These are phyloP conservation scores for Entamoeba moshkovskii DNA, from an alignment of 208 protist species.

Conservation along the genomic window DNA sequence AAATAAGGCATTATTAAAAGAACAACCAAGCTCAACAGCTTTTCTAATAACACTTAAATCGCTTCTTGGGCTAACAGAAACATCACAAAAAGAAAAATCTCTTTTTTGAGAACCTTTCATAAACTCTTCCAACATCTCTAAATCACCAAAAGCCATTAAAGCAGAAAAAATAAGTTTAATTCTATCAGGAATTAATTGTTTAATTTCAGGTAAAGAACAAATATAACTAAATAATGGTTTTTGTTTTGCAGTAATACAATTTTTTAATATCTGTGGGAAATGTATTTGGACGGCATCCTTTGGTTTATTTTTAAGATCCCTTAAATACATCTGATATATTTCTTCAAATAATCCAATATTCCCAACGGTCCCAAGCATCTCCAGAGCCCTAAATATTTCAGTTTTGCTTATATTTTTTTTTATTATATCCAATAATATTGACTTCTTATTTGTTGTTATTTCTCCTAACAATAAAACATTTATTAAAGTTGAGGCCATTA, in stretches of 20 bases:
- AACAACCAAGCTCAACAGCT: not conserved
- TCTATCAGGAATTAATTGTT: not conserved
- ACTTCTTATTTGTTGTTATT: not conserved
- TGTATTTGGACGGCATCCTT: not conserved
- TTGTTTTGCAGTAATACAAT: not conserved
- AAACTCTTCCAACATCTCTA: not conserved
- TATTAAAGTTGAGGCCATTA: not conserved
- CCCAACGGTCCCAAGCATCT: not conserved
- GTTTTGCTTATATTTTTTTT: not conserved
- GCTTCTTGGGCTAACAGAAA: not conserved
- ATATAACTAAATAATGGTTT: not conserved
- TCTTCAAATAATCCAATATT: not conserved
- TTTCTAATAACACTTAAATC: not conserved
- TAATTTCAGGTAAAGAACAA: not conserved
- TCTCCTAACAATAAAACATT: not conserved
- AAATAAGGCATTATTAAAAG: not conserved
- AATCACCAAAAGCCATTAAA: not conserved
- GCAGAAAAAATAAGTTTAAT: not conserved
- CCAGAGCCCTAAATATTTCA: not conserved
- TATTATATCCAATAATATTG: not conserved
- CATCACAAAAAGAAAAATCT: not conserved
- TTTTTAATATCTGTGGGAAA: not conserved
- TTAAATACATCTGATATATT: not conserved
- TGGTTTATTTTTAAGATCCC: not conserved
- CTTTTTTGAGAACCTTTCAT: not conserved